These are phyloP conservation scores for Metschnikowia aberdeeniae DNA, from an alignment of 805 yeast genomes.

Conservation along the genomic window DNA sequence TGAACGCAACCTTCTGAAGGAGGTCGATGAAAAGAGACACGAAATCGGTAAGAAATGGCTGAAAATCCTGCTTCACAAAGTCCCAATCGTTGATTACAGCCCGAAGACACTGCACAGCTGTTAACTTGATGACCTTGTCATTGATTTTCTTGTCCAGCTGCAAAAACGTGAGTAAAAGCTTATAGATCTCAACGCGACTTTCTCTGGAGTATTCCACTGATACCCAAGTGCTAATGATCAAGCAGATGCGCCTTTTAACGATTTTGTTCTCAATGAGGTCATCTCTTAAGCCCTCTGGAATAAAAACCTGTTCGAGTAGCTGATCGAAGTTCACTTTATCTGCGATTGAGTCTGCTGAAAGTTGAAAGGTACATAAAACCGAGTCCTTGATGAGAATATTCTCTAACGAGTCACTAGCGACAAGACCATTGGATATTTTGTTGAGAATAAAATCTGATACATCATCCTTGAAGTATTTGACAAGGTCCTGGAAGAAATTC, in stretches of 20 bases:
- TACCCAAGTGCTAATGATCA: slow-evolving; percentile 79
- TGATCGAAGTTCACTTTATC: slow-evolving; percentile 67
- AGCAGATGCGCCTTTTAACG: slow-evolving; percentile 70
- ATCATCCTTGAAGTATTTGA: slow-evolving; percentile 55
- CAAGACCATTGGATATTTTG: slow-evolving; percentile 48
- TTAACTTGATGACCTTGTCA: slow-evolving; percentile 78
- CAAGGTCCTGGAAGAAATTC: slow-evolving; percentile 72
- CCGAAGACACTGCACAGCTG: slow-evolving; percentile 67
- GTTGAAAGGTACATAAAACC: slow-evolving; percentile 75
- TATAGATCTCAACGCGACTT: slow-evolving; percentile 55
- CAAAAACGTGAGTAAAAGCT: slow-evolving; percentile 50
- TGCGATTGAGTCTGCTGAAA: slow-evolving; percentile 63
- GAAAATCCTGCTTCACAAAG: slow-evolving; percentile 63
- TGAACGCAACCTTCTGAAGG: slow-evolving; percentile 47
- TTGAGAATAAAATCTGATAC: slow-evolving; percentile 53
- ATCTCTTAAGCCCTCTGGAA: slow-evolving; percentile 59
- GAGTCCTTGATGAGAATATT: slow-evolving; percentile 73
- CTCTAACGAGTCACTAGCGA: slow-evolving; percentile 27
- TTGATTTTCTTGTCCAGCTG: slow-evolving; percentile 41
- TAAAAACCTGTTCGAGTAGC: slow-evolving; percentile 52
- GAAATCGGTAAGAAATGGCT: slow-evolving; percentile 56
- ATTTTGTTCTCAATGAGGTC: slow-evolving; percentile 51
- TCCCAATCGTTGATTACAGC: slow-evolving; percentile 82
- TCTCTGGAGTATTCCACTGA: slow-evolving; percentile 58
- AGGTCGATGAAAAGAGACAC: slow-evolving; percentile 48